A percentile compares a stretch with the other conserved stretches of the same genome.
These are phyloP conservation scores for Penicillium digitatum DNA, from an alignment of 2,329 filamentous ascomycete genomes.

Conservation along the genomic window DNA sequence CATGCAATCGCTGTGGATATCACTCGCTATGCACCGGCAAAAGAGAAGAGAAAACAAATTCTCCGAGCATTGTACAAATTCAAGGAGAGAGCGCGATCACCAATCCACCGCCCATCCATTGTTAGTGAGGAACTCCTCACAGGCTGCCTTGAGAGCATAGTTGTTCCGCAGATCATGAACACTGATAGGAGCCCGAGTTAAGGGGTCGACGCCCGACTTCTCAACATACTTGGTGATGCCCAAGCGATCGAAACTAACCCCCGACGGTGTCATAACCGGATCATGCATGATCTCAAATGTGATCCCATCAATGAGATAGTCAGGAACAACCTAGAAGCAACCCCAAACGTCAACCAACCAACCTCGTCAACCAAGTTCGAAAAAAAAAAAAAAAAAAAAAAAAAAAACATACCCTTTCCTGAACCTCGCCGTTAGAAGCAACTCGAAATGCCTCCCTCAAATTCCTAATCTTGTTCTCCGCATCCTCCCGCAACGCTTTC, in stretches of 20 bases:
- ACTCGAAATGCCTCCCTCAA: slow-evolving; percentile 44
- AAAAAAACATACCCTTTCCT: slow-evolving; percentile 39
- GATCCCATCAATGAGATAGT: slow-evolving; percentile 48
- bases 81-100: slow-evolving; percentile 43
- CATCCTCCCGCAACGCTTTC: slow-evolving; percentile 53
- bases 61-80: not conserved
- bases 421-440: slow-evolving; percentile 40
- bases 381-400: not conserved
- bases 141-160: slow-evolving; percentile 73
- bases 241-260: slow-evolving; percentile 83
- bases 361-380: not conserved
- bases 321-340: slow-evolving; percentile 42
- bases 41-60: not conserved
- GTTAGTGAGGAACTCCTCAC: slow-evolving; percentile 75
- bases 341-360: slow-evolving; percentile 3
- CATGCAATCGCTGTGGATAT: not conserved
- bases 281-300: slow-evolving; percentile 52
- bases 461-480: slow-evolving; percentile 46
- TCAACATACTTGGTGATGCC: slow-evolving; percentile 83
- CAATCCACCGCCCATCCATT: slow-evolving; percentile 95
- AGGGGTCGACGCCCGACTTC: slow-evolving; percentile 69
- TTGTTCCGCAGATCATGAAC: slow-evolving; percentile 74
- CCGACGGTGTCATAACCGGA: slow-evolving; percentile 61
- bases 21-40: slow-evolving; percentile 19
- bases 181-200: slow-evolving; percentile 72